Base-by-base conservation (phyloP, 2,329 filamentous ascomycete species). In the Hypoxylon sp. region DNA sequence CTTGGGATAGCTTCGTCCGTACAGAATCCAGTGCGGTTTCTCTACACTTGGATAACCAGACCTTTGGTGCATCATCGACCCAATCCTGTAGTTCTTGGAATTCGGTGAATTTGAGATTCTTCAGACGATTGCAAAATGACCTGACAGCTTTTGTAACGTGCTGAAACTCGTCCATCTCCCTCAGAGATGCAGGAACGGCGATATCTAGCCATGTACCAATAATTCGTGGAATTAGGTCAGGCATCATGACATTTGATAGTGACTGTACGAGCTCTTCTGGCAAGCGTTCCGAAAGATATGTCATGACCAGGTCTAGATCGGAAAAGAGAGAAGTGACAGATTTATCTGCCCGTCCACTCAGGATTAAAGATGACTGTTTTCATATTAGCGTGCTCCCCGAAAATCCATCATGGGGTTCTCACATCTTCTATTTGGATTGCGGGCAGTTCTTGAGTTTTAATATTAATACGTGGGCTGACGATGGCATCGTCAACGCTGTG, bases 11-110 rank as follows among this genome's bases (percentile, higher is more conserved):
- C 34, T 87, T 81, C 13, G 73, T 80, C 16, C 94, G 84, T 8
- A 95, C 84, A 23, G 82, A 80, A 55, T 92, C 87, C 16, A 99
- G 78, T 0, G 90, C 86, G 23, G 81, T 84, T 64, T 96, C 91
- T 63, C 89, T 85, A 59, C 91, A 88, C 67, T 91, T 93, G 2
- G 83, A 83, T 9, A 97, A 79, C 94, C 94, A 99, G 17, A 91
- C 86, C 49, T 84, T 84, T 0, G 91, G 89, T 1, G 90, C 88
- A 55, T 87, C 86, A 29, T 86, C 82, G 0, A 90, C 86, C 93
- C 94, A 99, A 16, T 90, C 84, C 32, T 82, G 78, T 26, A 99
- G 73, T 21, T 87, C 82, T 9, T 79, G 75, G 36, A 82, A 76
- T 3, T 79, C 79, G 11, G 79, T 77, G 79, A 90, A 93, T 0